Base-by-base conservation (phyloP, 768 basidiomycete genomes). In the Tylopilus plumbeoviolaceoides region DNA sequence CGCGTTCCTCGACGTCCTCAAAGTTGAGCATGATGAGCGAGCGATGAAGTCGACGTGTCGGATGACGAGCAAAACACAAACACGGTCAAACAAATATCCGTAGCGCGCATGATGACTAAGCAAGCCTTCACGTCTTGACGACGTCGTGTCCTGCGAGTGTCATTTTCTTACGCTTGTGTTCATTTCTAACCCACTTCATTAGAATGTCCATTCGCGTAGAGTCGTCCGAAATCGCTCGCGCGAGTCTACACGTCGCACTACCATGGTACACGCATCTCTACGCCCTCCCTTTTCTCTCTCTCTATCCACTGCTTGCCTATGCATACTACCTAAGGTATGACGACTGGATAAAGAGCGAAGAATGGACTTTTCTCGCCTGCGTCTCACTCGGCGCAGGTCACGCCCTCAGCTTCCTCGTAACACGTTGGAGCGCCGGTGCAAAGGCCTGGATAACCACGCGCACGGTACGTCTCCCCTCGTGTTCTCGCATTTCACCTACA, bases 291-390 rank as follows among this genome's bases (percentile, higher is more conserved):
- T 91, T 90, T 62, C 76, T 92, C n/a, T 80, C 78, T 1, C 73
- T 92, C 45, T 93, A 92, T 57, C 91, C 91, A 0, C 67, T 93
- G 28, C 79, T 91, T 28, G 89, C 88, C 23, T 97, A 95, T 69
- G 87, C 94, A 20, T 98, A 98, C 76, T 91, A 87, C 62, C 70
- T 93, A 71, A 86, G 81, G 69, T 97, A 98, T 70, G 91, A 95
- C 62, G 74, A 85, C 56, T 97, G 91, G 89, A 74, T 98, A 50
- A 80, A 85, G 63, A 91, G 89, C 52, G 93, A 95, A 72, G 95
- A 98, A 68, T 98, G 95, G 95, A 95, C 97, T 0, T 99, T 98
- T 67, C 80, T 98, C 20, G 90, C 89, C 35, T 93, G 89, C 59
- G 87, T 95, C 14, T 72, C 83, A 4, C 80, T 99, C 8, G 89